Evolutionary conservation across 2,329 filamentous ascomycete species (phyloP).

Genomic region (Colletotrichum orchidophilum): DNA sequence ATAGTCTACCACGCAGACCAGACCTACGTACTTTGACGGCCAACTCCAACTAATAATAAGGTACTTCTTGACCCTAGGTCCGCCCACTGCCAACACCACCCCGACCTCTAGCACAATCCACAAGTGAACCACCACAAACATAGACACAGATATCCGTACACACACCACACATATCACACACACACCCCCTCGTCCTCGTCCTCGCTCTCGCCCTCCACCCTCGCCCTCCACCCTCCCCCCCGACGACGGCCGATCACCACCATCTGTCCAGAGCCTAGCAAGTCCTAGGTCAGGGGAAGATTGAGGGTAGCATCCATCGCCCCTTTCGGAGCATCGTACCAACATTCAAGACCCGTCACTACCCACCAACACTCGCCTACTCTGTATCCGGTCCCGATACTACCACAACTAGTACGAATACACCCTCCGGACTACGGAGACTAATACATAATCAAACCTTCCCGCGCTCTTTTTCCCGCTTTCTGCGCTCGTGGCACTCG

Average conservation of each 20-base stretch:
- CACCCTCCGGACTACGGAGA: not conserved
- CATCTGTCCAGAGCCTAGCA: not conserved
- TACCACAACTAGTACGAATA: not conserved
- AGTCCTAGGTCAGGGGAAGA: constrained; percentile 27
- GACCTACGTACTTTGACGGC: not conserved
- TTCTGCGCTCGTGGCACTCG: too few relatives aligned
- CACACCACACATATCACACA: not conserved
- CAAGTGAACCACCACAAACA: not conserved
- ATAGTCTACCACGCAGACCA: not conserved
- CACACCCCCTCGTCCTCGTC: not conserved
- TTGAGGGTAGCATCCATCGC: constrained; percentile 25
- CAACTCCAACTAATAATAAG: not conserved
- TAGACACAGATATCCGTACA: not conserved
- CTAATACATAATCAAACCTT: constrained; percentile 23
- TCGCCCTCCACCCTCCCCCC: not conserved
- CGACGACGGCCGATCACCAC: constrained; percentile 3
- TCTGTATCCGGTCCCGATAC: constrained; percentile 3
- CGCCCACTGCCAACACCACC: not conserved
- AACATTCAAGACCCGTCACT: not conserved
- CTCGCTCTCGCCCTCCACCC: not conserved
- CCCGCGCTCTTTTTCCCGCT: constrained; percentile 8
- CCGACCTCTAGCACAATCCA: not conserved
- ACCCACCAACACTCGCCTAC: not conserved
- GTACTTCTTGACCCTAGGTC: not conserved
- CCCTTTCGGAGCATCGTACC: constrained; percentile 2